Evolutionary conservation across 345 rosid genomes (phyloP).

Genomic region (Eucalyptus cloeziana): DNA sequence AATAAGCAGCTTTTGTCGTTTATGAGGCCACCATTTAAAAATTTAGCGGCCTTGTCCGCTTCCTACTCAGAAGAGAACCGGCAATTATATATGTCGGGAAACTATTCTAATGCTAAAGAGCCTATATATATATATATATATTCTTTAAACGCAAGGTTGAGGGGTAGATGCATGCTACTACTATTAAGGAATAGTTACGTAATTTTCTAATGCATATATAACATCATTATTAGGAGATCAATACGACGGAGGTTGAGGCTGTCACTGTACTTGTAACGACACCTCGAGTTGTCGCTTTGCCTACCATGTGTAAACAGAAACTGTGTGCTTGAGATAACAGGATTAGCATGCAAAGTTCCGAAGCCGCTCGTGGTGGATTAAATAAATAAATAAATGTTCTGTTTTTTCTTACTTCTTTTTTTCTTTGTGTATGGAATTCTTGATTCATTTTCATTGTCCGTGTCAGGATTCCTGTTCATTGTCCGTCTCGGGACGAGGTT

Average conservation of each 20-base stretch:
- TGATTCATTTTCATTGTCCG: not conserved
- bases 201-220: not conserved
- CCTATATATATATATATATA: not conserved
- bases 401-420: not conserved
- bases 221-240: not conserved
- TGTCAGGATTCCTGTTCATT: slow-evolving; percentile 27
- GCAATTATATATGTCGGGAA: not conserved
- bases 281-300: not conserved
- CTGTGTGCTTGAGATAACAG: not conserved
- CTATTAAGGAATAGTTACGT: slow-evolving; percentile 9
- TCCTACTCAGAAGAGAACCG: not conserved
- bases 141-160: not conserved
- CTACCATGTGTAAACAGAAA: not conserved
- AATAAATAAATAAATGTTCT: not conserved
- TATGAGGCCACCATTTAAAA: not conserved
- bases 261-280: not conserved
- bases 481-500: slow-evolving; percentile 19
- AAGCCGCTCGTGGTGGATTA: slow-evolving; percentile 7
- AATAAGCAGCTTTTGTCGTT: slow-evolving; percentile 15
- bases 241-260: not conserved
- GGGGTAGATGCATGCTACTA: not conserved
- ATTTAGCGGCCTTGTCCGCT: slow-evolving; percentile 17
- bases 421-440: not conserved
- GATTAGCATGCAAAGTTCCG: not conserved
- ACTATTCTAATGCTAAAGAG: not conserved